phyloP scores from a whole-genome alignment of 305 asterid species.

The Fraxinus floribunda region DNA sequence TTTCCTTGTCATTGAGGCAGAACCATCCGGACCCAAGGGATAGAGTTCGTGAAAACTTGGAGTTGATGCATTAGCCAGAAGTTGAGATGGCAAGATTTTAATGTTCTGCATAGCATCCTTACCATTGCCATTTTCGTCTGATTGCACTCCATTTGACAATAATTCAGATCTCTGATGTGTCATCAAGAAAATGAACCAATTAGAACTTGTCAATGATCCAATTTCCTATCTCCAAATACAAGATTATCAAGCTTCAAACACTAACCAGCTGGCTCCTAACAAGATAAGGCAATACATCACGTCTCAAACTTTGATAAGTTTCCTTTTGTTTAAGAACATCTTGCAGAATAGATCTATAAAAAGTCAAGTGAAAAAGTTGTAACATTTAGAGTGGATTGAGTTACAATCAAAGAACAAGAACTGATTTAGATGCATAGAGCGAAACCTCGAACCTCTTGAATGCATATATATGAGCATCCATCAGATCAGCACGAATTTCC shows the following conservation, averaged over 20 bases:
- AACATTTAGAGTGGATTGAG: constrained; percentile 17
- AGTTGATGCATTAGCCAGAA: constrained; percentile 82
- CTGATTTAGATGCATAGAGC: constrained; percentile 25
- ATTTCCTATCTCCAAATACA: neutral
- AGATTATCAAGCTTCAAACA: constrained; percentile 23
- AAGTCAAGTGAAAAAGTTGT: constrained; percentile 20
- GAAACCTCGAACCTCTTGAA: constrained; percentile 78
- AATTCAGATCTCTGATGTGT: constrained; percentile 71
- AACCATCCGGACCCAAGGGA: constrained; percentile 64
- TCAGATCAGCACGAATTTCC: constrained; percentile 90
- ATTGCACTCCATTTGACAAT: constrained; percentile 56
- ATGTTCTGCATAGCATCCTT: constrained; percentile 58
- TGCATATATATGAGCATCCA: constrained; percentile 99
- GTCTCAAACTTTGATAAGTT: constrained; percentile 72
- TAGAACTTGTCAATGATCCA: constrained; percentile 19
- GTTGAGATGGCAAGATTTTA: constrained; percentile 72
- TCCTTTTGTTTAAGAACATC: constrained; percentile 79
- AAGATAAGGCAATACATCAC: constrained; percentile 93
- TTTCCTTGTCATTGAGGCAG: constrained; percentile 48
- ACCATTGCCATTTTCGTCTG: constrained; percentile 73
- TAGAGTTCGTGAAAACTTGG: constrained; percentile 83
- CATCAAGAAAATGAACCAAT: constrained; percentile 26
- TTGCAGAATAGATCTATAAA: constrained; percentile 68
- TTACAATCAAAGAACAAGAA: constrained; percentile 11
- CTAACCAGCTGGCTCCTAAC: constrained; percentile 92